Evolutionary conservation across 257 asterid genomes (phyloP), one percentile per base, ranked within the genome.

Genomic region (Plectranthus barbatus): DNA sequence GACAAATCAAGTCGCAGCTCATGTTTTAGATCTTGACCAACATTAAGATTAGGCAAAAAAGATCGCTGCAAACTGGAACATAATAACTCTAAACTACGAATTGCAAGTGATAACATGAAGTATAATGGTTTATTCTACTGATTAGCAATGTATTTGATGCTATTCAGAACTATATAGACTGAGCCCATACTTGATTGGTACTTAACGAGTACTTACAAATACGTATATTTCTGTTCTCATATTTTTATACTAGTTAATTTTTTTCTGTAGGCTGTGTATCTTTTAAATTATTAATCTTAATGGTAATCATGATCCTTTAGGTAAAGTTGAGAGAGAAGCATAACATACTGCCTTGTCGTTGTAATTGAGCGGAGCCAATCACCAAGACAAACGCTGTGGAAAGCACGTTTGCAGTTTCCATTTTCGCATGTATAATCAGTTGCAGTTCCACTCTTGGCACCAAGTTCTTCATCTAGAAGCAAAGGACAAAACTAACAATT

Each of bases 321-420:
- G 17, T 58, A 48, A 52, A 60, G 12, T 14, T 5, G 29, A 40
- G 52, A 4, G 58, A 53, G 50, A 51, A 65, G 36, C 6, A 36
- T 26, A 60, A 79, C 94, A 9, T 86, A 90, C 97, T 77, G 86
- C 74, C 94, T 87, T 12, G 94, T 86, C 13, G 97, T 86, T 0
- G 94, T 84, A 57, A 90, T 84, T 33, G 95, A 86, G 42, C 84
- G 81, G 56, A 90, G 84, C 97, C 97, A 90, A 70, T 90, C 95
- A 11, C 62, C 83, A 33, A 90, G 91, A 72, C 95, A 90, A 58
- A 90, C 67, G 69, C 80, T 80, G 68, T 90, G 97, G 75, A 86
- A 90, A 17, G 77, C 87, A 56, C 79, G 86, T 34, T 70, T 76
- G 80, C 97, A 90, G 78, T 74, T 79, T 63, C 72, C 78, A 59